Percentiles rank a stretch among this genome's conserved stretches.
Conservation (phyloP, 1,284 basidiomycete species). For the Veloporphyrellus conicus region DNA sequence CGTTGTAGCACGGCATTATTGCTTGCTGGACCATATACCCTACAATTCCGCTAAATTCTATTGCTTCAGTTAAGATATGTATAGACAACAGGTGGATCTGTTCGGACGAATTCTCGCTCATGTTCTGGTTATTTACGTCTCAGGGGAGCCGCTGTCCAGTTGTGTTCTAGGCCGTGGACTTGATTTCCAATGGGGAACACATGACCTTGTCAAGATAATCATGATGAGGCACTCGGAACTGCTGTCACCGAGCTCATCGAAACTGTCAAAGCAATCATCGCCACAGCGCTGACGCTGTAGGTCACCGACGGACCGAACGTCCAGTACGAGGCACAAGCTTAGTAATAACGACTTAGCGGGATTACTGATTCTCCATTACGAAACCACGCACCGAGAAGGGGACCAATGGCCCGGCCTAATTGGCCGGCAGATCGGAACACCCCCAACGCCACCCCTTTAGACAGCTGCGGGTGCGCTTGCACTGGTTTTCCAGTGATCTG, state of each 20-base stretch:
- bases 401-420: slow-evolving; percentile 84
- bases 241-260: slow-evolving; percentile 49
- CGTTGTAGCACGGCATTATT: slow-evolving; percentile 6
- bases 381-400: slow-evolving; percentile 63
- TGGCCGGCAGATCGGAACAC: slow-evolving; percentile 84
- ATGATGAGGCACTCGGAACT: slow-evolving; percentile 7
- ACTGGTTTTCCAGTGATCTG: slow-evolving; percentile 51
- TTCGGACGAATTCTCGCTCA: slow-evolving; percentile 10
- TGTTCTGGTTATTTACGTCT: slow-evolving; percentile 16
- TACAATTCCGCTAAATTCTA: slow-evolving; percentile 29
- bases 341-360: slow-evolving; percentile 9
- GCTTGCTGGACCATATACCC: slow-evolving; percentile 19
- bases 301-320: slow-evolving; percentile 76
- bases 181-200: background rate
- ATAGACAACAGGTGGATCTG: slow-evolving; percentile 17
- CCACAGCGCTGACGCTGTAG: slow-evolving; percentile 62
- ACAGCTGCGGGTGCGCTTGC: slow-evolving; percentile 59
- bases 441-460: slow-evolving; percentile 82
- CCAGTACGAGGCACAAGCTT: slow-evolving; percentile 84
- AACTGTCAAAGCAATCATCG: slow-evolving; percentile 56
- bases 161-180: slow-evolving; percentile 5
- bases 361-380: background rate
- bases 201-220: slow-evolving; percentile 8
- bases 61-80: slow-evolving; percentile 34
- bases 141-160: slow-evolving; percentile 4